These are phyloP conservation scores for Daldinia caldariorum DNA, from an alignment of 495 filamentous ascomycete genomes.

Conservation along the genomic window DNA sequence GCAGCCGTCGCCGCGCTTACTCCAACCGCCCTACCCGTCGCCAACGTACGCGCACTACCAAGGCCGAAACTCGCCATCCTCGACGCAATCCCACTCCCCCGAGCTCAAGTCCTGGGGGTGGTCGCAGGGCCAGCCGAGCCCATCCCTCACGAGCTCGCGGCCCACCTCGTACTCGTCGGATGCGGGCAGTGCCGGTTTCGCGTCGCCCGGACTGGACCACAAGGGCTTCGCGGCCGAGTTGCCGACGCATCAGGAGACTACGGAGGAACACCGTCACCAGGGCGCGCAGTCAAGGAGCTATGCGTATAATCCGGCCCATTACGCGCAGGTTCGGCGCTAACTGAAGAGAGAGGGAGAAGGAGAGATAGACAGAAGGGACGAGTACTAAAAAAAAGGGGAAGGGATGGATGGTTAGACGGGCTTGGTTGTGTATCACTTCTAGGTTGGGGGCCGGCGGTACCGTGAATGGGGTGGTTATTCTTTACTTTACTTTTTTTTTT, in stretches of 20 bases:
- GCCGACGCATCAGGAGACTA: slow-evolving; percentile 52
- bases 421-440: slow-evolving; percentile 5
- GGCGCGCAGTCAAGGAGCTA: slow-evolving; percentile 38
- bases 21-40: slow-evolving; percentile 39
- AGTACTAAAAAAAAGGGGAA: not conserved
- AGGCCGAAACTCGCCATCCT: slow-evolving; percentile 47
- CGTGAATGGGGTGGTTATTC: not conserved
- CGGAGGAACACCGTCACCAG: slow-evolving; percentile 51
- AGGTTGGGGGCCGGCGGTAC: slow-evolving; percentile 18
- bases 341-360: not conserved
- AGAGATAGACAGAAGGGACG: not conserved
- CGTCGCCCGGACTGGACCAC: slow-evolving; percentile 50
- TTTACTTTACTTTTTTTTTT: not conserved
- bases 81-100: slow-evolving; percentile 45
- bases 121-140: slow-evolving; percentile 48
- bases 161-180: slow-evolving; percentile 50
- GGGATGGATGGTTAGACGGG: slow-evolving; percentile 8
- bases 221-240: slow-evolving; percentile 51
- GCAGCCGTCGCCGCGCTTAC: slow-evolving; percentile 36
- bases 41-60: slow-evolving; percentile 29
- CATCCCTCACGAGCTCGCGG: slow-evolving; percentile 44
- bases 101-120: slow-evolving; percentile 43
- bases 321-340: slow-evolving; percentile 44
- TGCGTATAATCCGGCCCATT: slow-evolving; percentile 58
- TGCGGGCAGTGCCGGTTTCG: slow-evolving; percentile 39